Evolutionary conservation across 495 filamentous ascomycete genomes (phyloP), one percentile per base, ranked within the genome.

Genomic region (Aspergillus affinis): DNA sequence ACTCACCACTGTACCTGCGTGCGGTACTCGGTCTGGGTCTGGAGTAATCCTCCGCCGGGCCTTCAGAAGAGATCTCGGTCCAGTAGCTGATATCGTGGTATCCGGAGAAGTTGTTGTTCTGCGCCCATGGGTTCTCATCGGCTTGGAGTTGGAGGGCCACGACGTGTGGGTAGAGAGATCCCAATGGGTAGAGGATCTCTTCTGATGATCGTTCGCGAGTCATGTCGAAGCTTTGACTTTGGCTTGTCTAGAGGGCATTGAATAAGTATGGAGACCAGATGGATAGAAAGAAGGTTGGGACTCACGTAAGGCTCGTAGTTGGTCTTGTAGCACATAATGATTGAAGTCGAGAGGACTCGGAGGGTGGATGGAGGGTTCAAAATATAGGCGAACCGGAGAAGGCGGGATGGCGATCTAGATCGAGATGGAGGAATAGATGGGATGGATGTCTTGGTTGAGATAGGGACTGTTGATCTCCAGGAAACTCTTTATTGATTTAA

Each of bases 231-330:
- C 55, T 68, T 36, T 26, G 54, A 51, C 58, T 64, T 47, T 52
- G 61, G 50, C 55, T 65, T 55, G 62, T 68, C 55, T 68, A 6
- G 17, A 19, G 50, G 50, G n/a, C 6, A 17, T 18, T 30, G 12
- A 13, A 55, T 26, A 23, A 48, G 54, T 48, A 55, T 41, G 19
- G 27, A 48, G 20, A 4, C 30, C 17, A 23, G 30, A 36, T 45
- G 32, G 20, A 13, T 20, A 13, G 23, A 23, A 48, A 10, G n/a
- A 18, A 7, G 52, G 27, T 12, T 13, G 20, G 13, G 29, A 73
- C 72, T 68, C 60, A 75, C 71, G 57, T 76, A 75, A 48, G 74
- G 69, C 54, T 80, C 75, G 59, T 78, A 80, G 69, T 80, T 80
- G 61, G 69, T 74, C 48, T 75, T 77, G 71, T 80, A 80, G 51